A percentile compares a stretch with the other conserved stretches of the same genome.
phyloP scores from a whole-genome alignment of 495 filamentous ascomycete species.

The Penicillium dipodomyicola region DNA sequence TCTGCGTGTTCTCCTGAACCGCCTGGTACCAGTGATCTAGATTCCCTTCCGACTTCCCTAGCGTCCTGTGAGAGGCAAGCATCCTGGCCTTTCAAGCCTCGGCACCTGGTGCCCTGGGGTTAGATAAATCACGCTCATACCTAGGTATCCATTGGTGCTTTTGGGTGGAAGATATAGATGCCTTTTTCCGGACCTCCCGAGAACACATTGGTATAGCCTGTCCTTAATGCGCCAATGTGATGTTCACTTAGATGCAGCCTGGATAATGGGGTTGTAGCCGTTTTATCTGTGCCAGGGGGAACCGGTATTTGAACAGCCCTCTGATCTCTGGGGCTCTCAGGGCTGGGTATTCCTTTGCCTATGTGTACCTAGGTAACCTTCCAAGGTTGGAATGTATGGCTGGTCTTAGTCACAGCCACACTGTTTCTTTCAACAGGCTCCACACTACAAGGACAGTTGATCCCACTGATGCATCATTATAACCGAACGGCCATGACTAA shows the following conservation, averaged over 20 bases:
- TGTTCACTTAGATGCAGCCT: not conserved
- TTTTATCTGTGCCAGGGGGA: too few relatives aligned
- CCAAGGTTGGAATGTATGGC: too few relatives aligned
- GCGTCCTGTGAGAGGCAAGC: conserved; percentile 21
- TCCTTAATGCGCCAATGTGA: not conserved
- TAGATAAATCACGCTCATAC: conserved; percentile 29
- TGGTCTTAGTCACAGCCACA: conserved; percentile 28
- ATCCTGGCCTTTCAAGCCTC: conserved; percentile 25
- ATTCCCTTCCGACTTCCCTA: conserved; percentile 28
- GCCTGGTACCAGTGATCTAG: conserved; percentile 20
- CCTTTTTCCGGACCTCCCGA: conserved; percentile 28
- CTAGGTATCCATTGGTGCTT: conserved; percentile 17
- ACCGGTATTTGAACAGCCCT: not conserved
- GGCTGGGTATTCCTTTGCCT: conserved; percentile 15
- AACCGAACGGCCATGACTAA: conserved; percentile 14
- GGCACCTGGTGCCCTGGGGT: conserved; percentile 24
- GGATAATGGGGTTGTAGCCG: not conserved
- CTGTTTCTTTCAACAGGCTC: conserved; percentile 28
- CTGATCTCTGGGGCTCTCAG: not conserved
- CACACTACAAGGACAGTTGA: conserved; percentile 23
- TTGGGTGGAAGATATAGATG: conserved; percentile 28
- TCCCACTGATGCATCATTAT: conserved; percentile 19
- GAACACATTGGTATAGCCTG: conserved; percentile 18
- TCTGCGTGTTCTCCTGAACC: conserved; percentile 31
- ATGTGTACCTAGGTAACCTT: too few relatives aligned